These are phyloP conservation scores for Erythrophleum ivorense DNA, from an alignment of 331 rosid species.

Conservation along the genomic window DNA sequence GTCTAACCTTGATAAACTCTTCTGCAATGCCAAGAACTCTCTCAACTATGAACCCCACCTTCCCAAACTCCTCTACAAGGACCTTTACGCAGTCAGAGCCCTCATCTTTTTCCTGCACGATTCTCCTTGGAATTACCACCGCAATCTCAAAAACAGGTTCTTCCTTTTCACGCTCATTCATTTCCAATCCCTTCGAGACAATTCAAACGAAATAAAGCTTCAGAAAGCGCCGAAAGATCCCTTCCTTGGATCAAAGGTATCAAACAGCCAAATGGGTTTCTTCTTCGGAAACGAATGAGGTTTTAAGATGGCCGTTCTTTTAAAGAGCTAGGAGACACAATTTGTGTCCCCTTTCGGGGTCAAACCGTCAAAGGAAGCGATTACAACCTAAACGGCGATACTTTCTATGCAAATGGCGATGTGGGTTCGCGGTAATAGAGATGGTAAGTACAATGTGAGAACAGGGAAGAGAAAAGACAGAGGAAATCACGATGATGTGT, in stretches of 20 bases:
- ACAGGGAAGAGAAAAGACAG: background rate
- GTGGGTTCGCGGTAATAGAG: constrained; percentile 27
- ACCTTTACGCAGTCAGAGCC: constrained; percentile 55
- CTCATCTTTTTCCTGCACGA: constrained; percentile 48
- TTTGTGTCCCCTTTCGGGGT: constrained; percentile 7
- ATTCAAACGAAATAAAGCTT: constrained; percentile 17
- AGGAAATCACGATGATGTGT: background rate
- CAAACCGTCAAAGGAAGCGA: constrained; percentile 16
- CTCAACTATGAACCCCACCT: constrained; percentile 73
- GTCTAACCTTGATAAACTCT: constrained; percentile 84
- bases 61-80: constrained; percentile 64
- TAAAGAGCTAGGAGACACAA: constrained; percentile 20
- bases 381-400: constrained; percentile 28
- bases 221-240: constrained; percentile 35
- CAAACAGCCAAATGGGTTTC: constrained; percentile 11
- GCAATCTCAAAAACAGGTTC: constrained; percentile 75
- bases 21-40: constrained; percentile 82
- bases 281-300: background rate
- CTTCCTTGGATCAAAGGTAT: constrained; percentile 29
- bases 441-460: constrained; percentile 22
- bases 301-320: background rate
- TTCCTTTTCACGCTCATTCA: constrained; percentile 58
- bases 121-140: constrained; percentile 78
- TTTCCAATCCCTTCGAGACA: constrained; percentile 44
- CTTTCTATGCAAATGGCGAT: constrained; percentile 20